A percentile compares a stretch with the other conserved stretches of the same genome.
Evolutionary conservation across 75 land plant species (phyloP).

Genomic region (Chamaecyparis obtusa): DNA sequence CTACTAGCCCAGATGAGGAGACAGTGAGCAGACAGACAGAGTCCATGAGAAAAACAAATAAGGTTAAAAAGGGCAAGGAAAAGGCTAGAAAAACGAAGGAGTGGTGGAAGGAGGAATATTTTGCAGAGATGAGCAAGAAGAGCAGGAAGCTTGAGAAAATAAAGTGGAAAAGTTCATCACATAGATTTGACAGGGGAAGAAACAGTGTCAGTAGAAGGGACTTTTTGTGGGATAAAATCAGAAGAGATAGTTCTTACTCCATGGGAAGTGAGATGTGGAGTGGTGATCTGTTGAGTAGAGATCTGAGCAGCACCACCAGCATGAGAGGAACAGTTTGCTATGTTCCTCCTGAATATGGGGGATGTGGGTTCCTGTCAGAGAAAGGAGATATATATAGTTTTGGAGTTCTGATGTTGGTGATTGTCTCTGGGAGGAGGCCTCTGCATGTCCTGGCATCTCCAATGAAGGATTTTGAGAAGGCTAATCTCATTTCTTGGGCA

Average conservation of each 20-base stretch:
- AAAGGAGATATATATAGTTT: slow-evolving; percentile 83
- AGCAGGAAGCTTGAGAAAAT: slow-evolving; percentile 16
- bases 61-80: slow-evolving; percentile 25
- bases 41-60: background rate
- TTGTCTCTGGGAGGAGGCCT: slow-evolving; percentile 80
- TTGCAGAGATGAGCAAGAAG: slow-evolving; percentile 64
- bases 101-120: slow-evolving; percentile 88
- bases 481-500: slow-evolving; percentile 80
- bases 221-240: slow-evolving; percentile 31
- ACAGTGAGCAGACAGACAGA: slow-evolving; percentile 7
- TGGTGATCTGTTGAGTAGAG: slow-evolving; percentile 68
- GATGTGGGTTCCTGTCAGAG: slow-evolving; percentile 65
- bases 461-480: slow-evolving; percentile 81
- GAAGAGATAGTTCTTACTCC: slow-evolving; percentile 17
- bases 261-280: slow-evolving; percentile 56
- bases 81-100: slow-evolving; percentile 59
- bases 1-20: slow-evolving; percentile 11
- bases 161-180: slow-evolving; percentile 10
- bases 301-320: slow-evolving; percentile 81
- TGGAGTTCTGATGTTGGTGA: slow-evolving; percentile 78
- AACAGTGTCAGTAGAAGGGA: slow-evolving; percentile 3
- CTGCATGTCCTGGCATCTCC: slow-evolving; percentile 73
- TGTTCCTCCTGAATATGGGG: slow-evolving; percentile 77
- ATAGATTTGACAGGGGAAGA: slow-evolving; percentile 5
- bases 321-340: slow-evolving; percentile 95